Conservation (phyloP, 1,139 yeast genomes). For the Geotrichum restrictum region DNA sequence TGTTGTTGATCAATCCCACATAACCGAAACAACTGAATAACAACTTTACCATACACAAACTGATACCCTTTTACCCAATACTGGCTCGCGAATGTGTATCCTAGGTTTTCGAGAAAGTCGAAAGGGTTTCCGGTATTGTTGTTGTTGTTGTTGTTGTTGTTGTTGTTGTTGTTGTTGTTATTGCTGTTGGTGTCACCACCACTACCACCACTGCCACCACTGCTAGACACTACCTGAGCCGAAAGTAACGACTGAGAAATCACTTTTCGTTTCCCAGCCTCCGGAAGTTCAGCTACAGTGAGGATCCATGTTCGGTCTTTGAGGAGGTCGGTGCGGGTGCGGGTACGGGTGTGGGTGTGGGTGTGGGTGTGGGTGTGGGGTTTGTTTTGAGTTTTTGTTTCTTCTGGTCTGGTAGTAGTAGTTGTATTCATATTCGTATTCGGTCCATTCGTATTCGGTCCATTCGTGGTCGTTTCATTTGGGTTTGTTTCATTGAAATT, state of each 20-base stretch:
- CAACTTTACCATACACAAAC: conserved; percentile 61
- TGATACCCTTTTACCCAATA: conserved; percentile 65
- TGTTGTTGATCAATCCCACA: conserved; percentile 6
- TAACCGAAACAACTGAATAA: conserved; percentile 54
- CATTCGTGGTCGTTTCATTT: too few species aligned
- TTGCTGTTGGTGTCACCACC: conserved; percentile 14
- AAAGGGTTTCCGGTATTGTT: conserved; percentile 35
- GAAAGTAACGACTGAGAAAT: conserved; percentile 68
- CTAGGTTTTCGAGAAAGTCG: conserved; percentile 57
- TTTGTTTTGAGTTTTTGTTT: too few species aligned
- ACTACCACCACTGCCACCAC: too few species aligned
- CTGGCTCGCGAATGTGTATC: conserved; percentile 64
- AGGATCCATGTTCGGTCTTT: conserved; percentile 51
- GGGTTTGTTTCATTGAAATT: too few species aligned
- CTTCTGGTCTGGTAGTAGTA: not conserved
- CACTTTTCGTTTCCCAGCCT: conserved; percentile 72
- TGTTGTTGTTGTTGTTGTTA: too few species aligned
- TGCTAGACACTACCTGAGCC: conserved; percentile 46
- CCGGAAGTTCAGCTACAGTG: conserved; percentile 75
- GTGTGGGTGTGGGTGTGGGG: too few species aligned
- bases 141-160: conserved; percentile 16
- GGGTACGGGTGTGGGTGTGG: not conserved
- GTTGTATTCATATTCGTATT: too few species aligned
- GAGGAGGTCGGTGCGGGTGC: conserved; percentile 10
- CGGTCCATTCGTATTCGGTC: too few species aligned